phyloP scores from a whole-genome alignment of 257 asterid genomes.

The Solanum pennellii region DNA sequence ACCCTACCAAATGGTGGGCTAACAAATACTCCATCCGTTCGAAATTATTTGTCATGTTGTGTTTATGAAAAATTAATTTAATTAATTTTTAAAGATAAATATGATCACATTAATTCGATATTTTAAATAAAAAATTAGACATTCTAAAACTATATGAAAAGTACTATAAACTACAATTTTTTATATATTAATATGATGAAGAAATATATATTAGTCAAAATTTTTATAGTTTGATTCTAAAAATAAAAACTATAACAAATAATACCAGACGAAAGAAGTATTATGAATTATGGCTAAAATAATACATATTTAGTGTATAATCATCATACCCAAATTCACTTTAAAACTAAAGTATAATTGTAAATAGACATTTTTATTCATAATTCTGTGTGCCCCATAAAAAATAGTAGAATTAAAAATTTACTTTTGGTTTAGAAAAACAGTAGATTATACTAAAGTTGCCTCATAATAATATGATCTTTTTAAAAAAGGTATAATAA shows the following conservation, averaged over 20 bases:
- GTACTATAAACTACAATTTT: no score
- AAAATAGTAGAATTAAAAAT: not conserved
- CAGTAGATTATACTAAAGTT: not conserved
- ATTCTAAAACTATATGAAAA: no score
- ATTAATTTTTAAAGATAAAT: no score
- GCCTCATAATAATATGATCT: not conserved
- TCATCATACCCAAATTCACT: not conserved
- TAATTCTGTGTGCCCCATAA: not conserved
- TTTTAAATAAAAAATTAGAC: no score
- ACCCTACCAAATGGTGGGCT: not conserved
- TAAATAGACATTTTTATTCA: not conserved
- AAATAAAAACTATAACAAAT: no score
- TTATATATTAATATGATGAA: no score
- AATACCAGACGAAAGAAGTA: rapidly evolving
- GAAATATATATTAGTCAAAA: no score
- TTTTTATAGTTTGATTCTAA: no score
- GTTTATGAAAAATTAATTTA: no score
- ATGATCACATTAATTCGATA: no score
- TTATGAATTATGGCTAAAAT: not conserved
- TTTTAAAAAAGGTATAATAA: not conserved
- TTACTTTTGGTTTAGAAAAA: not conserved
- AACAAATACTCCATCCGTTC: not conserved
- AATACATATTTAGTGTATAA: not conserved
- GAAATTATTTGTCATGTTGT: no score
- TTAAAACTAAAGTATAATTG: no score